These are phyloP conservation scores for Rhodomyrtus psidioides DNA, from an alignment of 441 rosid species.

Conservation along the genomic window DNA sequence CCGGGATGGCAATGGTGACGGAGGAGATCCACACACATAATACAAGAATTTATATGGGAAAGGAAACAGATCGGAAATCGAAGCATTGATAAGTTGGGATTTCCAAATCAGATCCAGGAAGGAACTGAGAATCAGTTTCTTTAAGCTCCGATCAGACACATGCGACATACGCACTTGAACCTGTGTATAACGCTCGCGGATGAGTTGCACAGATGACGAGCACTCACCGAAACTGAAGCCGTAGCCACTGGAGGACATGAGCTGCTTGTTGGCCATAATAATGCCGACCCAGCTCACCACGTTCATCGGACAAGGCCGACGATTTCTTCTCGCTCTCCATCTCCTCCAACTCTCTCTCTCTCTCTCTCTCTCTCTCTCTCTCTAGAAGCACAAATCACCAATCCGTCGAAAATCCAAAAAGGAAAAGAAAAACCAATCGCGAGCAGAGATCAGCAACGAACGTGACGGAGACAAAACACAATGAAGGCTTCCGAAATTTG, in stretches of 20 bases:
- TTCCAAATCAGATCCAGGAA: not conserved
- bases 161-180: not conserved
- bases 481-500: not conserved
- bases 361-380: not conserved
- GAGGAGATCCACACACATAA: not conserved
- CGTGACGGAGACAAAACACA: not conserved
- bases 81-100: not conserved
- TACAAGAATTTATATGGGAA: not conserved
- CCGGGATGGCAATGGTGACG: not conserved
- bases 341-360: not conserved
- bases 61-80: not conserved
- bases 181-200: not conserved
- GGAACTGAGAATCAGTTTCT: not conserved
- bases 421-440: not conserved
- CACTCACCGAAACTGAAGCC: slow-evolving; percentile 16
- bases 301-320: slow-evolving; percentile 20
- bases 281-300: slow-evolving; percentile 23
- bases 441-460: not conserved
- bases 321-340: slow-evolving; percentile 13
- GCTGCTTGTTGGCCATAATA: slow-evolving; percentile 26
- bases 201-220: not conserved
- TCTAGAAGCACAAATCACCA: not conserved
- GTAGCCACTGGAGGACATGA: slow-evolving; percentile 19
- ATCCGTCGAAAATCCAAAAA: not conserved
- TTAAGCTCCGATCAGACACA: not conserved